Evolutionary conservation across 83 land plant genomes (phyloP).

Genomic region (Larix sibirica): DNA sequence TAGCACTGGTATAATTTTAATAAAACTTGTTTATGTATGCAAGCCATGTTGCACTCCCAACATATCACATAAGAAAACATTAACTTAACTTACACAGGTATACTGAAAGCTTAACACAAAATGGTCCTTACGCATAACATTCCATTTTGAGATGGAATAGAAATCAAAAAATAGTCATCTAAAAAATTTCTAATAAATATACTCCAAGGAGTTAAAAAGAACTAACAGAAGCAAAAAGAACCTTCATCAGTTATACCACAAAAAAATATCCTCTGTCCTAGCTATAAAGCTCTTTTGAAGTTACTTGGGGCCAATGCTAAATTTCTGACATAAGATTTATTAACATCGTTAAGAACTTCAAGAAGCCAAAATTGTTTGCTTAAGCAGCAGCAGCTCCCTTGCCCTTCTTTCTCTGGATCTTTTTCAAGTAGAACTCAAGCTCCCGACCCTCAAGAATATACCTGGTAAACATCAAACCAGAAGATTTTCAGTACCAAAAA

Average conservation of each 20-base stretch:
- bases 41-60: too few species aligned
- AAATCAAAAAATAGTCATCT: not conserved
- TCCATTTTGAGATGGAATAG: not conserved
- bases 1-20: too few species aligned
- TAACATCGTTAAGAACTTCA: not conserved
- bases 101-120: not conserved
- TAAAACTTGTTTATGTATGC: too few species aligned
- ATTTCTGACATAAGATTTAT: too few species aligned
- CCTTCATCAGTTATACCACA: not conserved
- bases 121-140: not conserved
- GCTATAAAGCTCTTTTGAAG: not conserved
- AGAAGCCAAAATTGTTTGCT: not conserved
- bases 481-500: not conserved
- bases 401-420: slow-evolving; percentile 59
- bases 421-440: slow-evolving; percentile 47
- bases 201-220: not conserved
- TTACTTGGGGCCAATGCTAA: not conserved
- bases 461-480: slow-evolving; percentile 14
- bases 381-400: slow-evolving; percentile 42
- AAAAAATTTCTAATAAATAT: not conserved
- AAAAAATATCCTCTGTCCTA: not conserved
- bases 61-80: too few species aligned
- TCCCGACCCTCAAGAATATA: slow-evolving; percentile 49
- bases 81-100: too few species aligned
- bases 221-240: not conserved